Evolutionary conservation across 1,139 yeast genomes (phyloP), one percentile per base, ranked within the genome.

Genomic region (Candida pseudoviswanathii): DNA sequence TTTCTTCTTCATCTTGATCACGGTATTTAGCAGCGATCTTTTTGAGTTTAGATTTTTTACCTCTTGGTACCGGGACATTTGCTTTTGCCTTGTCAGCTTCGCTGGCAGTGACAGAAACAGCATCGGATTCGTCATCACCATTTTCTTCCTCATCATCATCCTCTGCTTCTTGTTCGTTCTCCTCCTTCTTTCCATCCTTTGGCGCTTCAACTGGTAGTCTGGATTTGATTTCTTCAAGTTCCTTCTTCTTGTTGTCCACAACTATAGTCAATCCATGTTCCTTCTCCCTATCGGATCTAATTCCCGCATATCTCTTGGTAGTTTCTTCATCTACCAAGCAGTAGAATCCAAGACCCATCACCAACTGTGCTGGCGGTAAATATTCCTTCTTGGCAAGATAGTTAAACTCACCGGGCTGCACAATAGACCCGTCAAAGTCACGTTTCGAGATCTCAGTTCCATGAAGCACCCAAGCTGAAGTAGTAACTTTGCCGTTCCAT

Each of bases 1-100:
- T 79, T 60, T 94, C 98, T 50, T 89, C 96, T 49, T 90, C 97
- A 62, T 92, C 98, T 66, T 92, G 98, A 53, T 86, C 91, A 1
- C 85, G 91, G 62, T 94, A 94, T 62, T 91, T 92, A 47, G 81
- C 76, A 29, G 87, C 86, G 49, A 89, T 87, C 65, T 89, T 92
- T 73, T 89, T 90, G 66, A 88, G 63, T 62, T 91, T 91, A 24
- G 88, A 85, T 63, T 86, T 89, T 67, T 88, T 90, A 44, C 97
- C 97, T 61, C 97, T 82, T 2, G 86, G 84, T 41, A 72, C 77
- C 46, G 58, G 67, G 43, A 57, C 67, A 43, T 57, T 60, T 55
- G 62, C 65, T 26, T 54, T 37, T 1, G 57, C 44, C 11, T 30
- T 36, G 3, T 36, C 34, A 25, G 42, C 34, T 43, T 49, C 54